Evolutionary conservation across 257 asterid genomes (phyloP), one percentile per base, ranked within the genome.

Genomic region (Galeopsis tetrahit): DNA sequence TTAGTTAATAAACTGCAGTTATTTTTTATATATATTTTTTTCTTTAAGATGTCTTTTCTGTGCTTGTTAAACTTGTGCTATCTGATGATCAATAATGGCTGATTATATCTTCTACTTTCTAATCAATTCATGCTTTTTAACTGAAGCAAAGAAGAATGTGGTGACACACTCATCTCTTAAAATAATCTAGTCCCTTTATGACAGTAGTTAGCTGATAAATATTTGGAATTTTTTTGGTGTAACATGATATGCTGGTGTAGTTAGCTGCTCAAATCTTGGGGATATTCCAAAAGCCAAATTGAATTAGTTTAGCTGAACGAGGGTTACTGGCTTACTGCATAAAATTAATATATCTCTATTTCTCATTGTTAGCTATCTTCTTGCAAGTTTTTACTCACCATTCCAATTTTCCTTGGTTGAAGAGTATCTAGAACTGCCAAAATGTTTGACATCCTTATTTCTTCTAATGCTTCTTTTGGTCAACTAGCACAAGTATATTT

Each of bases 61-160:
- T 17, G 48, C 60, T 66, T 15, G 34, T 49, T 58, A 31, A 10
- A 33, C 53, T 15, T 43, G 69, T 48, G 66, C 15, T 60, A 40
- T 35, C 17, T 57, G 17, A 61, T 55, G 49, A 32, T 10, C 34
- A 32, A 28, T 58, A 28, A 52, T 5, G 1, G 39, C 69, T n/a
- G 60, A 21, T 35, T 64, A n/a, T 33, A 44, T 70, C 60, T 44
- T 66, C 42, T 44, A 44, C 67, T 52, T 63, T 61, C 72, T 64
- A 6, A 39, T 61, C 59, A n/a, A 35, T 43, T 42, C 35, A 17
- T 52, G 46, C 60, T 55, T 68, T 48, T 36, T 14, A 49, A 69
- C 43, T 60, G 38, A 75, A 39, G 49, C 46, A 36, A 63, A 39
- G 63, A 9, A 42, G 57, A 62, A 68, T 38, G 57, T 32, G 42